Conservation (phyloP, 2,329 filamentous ascomycete species). For the Leptographium wingfieldii region DNA sequence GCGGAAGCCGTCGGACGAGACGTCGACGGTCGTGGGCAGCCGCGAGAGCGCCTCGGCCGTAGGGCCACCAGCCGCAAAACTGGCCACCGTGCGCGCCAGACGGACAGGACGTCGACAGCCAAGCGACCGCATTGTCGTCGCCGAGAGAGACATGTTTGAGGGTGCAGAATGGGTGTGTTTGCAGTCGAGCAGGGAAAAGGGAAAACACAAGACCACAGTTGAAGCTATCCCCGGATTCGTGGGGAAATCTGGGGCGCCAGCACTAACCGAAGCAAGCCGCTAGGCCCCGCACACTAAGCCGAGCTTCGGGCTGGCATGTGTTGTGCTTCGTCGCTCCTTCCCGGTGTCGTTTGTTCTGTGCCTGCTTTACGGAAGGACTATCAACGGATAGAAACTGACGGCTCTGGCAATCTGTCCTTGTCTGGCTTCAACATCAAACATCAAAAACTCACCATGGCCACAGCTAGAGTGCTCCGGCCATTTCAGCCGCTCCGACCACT, state of each 20-base stretch:
- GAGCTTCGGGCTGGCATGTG: neutral
- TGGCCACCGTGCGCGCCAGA: constrained; percentile 39
- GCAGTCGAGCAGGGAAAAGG: too few species aligned
- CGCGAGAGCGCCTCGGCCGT: constrained; percentile 67
- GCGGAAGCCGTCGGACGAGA: constrained; percentile 62
- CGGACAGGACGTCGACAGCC: neutral
- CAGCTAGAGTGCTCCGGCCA: too few species aligned
- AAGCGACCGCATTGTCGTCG: neutral
- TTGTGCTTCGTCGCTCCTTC: too few species aligned
- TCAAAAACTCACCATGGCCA: too few species aligned
- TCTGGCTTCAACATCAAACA: too few species aligned
- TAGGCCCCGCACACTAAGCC: neutral
- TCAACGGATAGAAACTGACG: too few species aligned
- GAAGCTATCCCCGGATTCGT: neutral
- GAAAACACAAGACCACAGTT: too few species aligned
- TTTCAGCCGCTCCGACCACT: neutral
- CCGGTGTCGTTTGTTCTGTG: too few species aligned
- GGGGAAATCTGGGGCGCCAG: neutral
- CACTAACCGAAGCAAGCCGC: neutral
- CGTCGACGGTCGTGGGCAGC: constrained; percentile 64
- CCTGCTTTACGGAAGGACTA: too few species aligned
- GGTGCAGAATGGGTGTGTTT: too few species aligned
- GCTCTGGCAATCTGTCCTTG: too few species aligned
- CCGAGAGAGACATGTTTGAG: neutral
- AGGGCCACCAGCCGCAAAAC: constrained; percentile 70